Percentiles rank a stretch among this genome's conserved stretches.
These are phyloP conservation scores for Ballota nigra DNA, from an alignment of 257 asterid species.

Conservation along the genomic window DNA sequence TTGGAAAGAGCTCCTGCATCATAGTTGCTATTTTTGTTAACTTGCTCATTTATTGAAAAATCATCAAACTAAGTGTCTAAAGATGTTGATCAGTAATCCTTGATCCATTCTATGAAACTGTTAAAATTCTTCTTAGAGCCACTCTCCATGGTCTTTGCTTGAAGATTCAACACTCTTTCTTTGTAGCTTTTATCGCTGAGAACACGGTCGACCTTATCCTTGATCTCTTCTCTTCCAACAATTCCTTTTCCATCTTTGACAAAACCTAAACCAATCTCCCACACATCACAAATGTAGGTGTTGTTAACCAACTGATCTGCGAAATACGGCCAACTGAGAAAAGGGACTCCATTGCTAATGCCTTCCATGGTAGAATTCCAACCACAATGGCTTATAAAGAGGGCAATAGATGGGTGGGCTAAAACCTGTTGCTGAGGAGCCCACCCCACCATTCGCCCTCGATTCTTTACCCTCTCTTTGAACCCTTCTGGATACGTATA, in stretches of 20 bases:
- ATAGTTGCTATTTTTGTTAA: background rate
- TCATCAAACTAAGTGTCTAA: no score
- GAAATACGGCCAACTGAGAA: conserved; percentile 62
- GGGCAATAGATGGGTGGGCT: conserved; percentile 48
- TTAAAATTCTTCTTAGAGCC: conserved; percentile 35
- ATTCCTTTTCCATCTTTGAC: conserved; percentile 34
- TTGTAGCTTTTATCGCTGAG: conserved; percentile 26
- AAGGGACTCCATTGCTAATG: conserved; percentile 46
- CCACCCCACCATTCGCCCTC: conserved; percentile 45
- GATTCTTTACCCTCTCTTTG: conserved; percentile 26
- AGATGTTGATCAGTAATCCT: conserved; percentile 11
- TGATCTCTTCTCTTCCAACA: conserved; percentile 24
- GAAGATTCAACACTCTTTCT: conserved; percentile 34
- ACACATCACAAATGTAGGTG: conserved; percentile 46
- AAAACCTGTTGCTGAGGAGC: conserved; percentile 53
- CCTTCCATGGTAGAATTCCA: conserved; percentile 60
- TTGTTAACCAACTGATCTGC: conserved; percentile 48
- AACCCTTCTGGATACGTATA: conserved; percentile 46
- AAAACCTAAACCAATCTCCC: conserved; percentile 44
- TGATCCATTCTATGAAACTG: conserved; percentile 45
- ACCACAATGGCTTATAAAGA: conserved; percentile 61
- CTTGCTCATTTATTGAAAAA: background rate
- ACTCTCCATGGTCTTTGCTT: conserved; percentile 22
- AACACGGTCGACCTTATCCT: conserved; percentile 34
- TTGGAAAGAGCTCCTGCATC: background rate